phyloP scores from a whole-genome alignment of 192 early-diverging fungal species.

The Glomus cerebriforme region DNA sequence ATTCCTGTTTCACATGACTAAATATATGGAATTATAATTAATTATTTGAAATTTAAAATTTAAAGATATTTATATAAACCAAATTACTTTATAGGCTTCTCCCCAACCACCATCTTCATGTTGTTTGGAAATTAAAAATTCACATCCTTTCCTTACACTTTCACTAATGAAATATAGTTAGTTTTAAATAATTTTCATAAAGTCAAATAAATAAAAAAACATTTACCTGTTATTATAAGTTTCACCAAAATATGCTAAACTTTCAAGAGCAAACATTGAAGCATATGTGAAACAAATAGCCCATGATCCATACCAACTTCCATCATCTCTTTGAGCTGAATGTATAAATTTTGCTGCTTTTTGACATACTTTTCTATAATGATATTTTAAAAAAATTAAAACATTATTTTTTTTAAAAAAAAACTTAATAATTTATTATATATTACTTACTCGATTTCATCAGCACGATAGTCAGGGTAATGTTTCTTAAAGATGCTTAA shows the following conservation, averaged over 20 bases:
- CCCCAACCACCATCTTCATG: constrained; percentile 96
- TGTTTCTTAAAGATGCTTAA: constrained; percentile 74
- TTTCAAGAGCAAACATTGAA: constrained; percentile 88
- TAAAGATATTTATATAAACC: not conserved
- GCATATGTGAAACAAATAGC: constrained; percentile 98
- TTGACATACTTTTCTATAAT: constrained; percentile 30
- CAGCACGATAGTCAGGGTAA: constrained; percentile 78
- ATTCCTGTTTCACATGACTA: constrained; percentile 71
- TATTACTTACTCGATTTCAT: constrained; percentile 70
- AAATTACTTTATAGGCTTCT: constrained; percentile 80
- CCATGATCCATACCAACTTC: constrained; percentile 96
- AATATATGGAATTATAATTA: not conserved
- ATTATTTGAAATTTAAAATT: constrained; percentile 27
- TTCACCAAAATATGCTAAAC: constrained; percentile 80
- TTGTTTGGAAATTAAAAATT: constrained; percentile 91
- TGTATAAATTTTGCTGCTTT: constrained; percentile 79
- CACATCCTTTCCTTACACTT: constrained; percentile 72
- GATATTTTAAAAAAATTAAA: constrained; percentile 7
- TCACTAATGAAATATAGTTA: constrained; percentile 40
- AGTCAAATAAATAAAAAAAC: constrained; percentile 6
- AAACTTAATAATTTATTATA: constrained; percentile 31
- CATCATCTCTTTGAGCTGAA: constrained; percentile 73
- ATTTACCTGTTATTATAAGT: constrained; percentile 74
- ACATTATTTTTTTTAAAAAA: not conserved
- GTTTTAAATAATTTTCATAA: not conserved